Base-by-base conservation (phyloP, 352 stramenopile genomes). In the Globisporangium megalacanthum region DNA sequence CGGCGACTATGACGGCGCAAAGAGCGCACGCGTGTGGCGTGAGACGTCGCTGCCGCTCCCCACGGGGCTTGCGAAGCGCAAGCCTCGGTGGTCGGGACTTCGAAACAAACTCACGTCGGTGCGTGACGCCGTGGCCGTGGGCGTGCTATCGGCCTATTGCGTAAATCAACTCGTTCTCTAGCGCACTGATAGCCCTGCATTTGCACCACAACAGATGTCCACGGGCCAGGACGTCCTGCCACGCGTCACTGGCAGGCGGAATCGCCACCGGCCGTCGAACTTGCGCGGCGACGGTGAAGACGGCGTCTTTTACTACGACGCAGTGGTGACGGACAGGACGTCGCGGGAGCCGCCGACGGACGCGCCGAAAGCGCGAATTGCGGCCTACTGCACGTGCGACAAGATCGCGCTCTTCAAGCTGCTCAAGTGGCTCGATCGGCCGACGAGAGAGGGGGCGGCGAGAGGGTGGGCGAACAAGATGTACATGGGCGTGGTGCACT, bases 401-500 rank as follows among this genome's bases (percentile, higher is more conserved):
- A 75, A 75, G 49, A 75, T 93, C 33, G 67, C 62, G 14, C 60
- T 93, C 10, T 89, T 91, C 52, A 89, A 88, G 54, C 56, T 90
- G 49, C 68, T 83, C 50, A 88, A 87, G 49, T 88, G 76, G 75
- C 75, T 86, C 44, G 74, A 88, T 10, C 70, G 63, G 17, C 39
- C 42, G 3, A 20, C 41, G 13, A 71, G 66, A 15, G 66, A 70
- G 15, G 19, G 6, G 14, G 3, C 41, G 9, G 33, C 64, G 9
- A 14, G 41, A 4, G 66, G 67, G 15, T 91, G 80, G 78, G 73
- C 70, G 29, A 77, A 75, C 69, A 79, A 75, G 20, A 88, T 91
- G 72, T 83, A 86, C 68, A 70, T 86, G 66, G 78, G 81, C 39
- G 80, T 88, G n/a, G 53, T 88, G 29, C 79, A 91, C 62, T 77